Conservation (phyloP, 192 early-diverging fungal species). For the Gigaspora rosea region DNA sequence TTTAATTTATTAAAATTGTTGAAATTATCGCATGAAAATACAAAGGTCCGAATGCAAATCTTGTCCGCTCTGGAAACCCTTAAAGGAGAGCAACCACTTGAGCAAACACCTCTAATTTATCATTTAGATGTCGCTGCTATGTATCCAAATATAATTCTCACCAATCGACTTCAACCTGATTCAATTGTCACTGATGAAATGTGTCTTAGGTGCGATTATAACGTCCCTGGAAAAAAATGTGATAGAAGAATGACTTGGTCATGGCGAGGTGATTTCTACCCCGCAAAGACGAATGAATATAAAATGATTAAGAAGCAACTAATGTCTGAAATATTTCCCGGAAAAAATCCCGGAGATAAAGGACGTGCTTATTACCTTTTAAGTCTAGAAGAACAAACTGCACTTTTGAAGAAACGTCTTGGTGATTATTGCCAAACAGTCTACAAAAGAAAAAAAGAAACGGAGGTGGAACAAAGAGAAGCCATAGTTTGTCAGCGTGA, state of each 20-base stretch:
- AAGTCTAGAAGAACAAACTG: conserved; percentile 63
- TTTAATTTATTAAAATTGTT: neutral
- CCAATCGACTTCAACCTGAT: conserved; percentile 97
- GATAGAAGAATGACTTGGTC: conserved; percentile 95
- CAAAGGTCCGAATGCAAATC: conserved; percentile 64
- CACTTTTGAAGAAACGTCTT: conserved; percentile 76
- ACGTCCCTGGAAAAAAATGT: conserved; percentile 82
- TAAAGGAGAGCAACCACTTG: conserved; percentile 66
- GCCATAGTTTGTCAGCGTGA: conserved; percentile 96
- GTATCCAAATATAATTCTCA: conserved; percentile 99
- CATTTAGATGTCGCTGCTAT: conserved; percentile 99
- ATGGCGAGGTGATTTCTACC: conserved; percentile 97
- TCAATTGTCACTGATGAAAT: conserved; percentile 87
- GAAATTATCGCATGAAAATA: neutral
- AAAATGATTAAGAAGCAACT: conserved; percentile 88
- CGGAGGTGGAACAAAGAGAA: conserved; percentile 78
- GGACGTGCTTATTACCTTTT: conserved; percentile 70
- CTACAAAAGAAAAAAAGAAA: conserved; percentile 82
- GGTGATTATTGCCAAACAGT: conserved; percentile 87
- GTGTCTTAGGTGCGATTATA: conserved; percentile 93
- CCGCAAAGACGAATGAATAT: conserved; percentile 82
- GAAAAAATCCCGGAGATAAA: conserved; percentile 54
- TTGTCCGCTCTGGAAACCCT: conserved; percentile 65
- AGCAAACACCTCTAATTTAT: conserved; percentile 86
- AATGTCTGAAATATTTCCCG: conserved; percentile 78